Conservation (phyloP, 164 flowering plant genomes). For the Stephania japonica region DNA sequence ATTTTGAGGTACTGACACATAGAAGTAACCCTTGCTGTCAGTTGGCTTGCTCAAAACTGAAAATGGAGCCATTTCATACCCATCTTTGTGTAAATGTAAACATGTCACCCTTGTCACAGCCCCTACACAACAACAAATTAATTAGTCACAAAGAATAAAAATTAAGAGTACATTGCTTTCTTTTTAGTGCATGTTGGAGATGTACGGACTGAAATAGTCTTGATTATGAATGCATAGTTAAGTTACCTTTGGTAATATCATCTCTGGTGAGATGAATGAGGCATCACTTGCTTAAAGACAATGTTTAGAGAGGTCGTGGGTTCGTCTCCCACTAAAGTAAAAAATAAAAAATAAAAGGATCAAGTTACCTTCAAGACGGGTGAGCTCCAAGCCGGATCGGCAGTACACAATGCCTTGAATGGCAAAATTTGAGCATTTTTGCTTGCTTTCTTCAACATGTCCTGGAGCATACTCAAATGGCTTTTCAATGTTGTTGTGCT, state of each 20-base stretch:
- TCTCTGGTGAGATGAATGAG: too few species aligned
- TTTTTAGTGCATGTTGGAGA: not conserved
- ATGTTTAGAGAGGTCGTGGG: too few species aligned
- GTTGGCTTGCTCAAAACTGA: slow-evolving; percentile 27
- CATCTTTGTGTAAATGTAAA: slow-evolving; percentile 20
- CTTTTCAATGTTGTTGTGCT: not conserved
- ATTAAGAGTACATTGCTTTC: too few species aligned
- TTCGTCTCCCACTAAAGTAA: too few species aligned
- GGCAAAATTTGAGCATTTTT: slow-evolving; percentile 8
- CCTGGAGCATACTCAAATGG: not conserved
- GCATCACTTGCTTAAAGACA: too few species aligned
- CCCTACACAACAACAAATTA: slow-evolving; percentile 16
- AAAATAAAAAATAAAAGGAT: too few species aligned
- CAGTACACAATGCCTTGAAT: slow-evolving; percentile 37
- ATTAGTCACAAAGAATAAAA: too few species aligned
- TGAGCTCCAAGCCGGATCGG: slow-evolving; percentile 18
- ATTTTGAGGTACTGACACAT: slow-evolving; percentile 21
- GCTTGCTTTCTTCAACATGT: not conserved
- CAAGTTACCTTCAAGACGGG: slow-evolving; percentile 30
- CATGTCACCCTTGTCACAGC: slow-evolving; percentile 40
- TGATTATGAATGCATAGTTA: not conserved
- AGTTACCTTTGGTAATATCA: too few species aligned
- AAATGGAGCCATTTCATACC: slow-evolving; percentile 24
- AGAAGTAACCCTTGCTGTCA: slow-evolving; percentile 39
- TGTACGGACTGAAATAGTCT: not conserved